phyloP scores from a whole-genome alignment of 2,329 filamentous ascomycete genomes.

The Monilinia aucupariae region DNA sequence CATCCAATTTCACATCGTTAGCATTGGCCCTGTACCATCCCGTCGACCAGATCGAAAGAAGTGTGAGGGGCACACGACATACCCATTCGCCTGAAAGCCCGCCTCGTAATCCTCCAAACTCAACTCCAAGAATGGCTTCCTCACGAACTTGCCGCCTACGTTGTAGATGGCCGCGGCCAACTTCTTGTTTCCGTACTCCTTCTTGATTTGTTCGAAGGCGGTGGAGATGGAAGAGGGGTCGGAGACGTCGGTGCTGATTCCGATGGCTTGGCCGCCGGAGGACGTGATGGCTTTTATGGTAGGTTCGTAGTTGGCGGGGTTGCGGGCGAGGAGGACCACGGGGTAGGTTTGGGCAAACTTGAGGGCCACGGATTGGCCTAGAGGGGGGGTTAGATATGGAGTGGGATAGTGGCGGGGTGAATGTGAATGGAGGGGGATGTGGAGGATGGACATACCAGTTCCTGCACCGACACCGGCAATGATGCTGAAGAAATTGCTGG shows the following conservation, averaged over 20 bases:
- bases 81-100: slow-evolving; percentile 47
- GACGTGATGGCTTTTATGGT: slow-evolving; percentile 64
- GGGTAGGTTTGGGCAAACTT: slow-evolving; percentile 62
- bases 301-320: slow-evolving; percentile 57
- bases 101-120: slow-evolving; percentile 45
- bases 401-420: not conserved
- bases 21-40: not conserved
- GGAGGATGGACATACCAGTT: slow-evolving; percentile 41
- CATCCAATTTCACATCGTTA: not conserved
- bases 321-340: slow-evolving; percentile 69
- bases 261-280: slow-evolving; percentile 63
- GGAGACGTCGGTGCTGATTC: slow-evolving; percentile 61
- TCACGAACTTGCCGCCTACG: slow-evolving; percentile 46
- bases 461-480: slow-evolving; percentile 69
- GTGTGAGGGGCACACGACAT: slow-evolving; percentile 30
- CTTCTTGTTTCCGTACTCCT: slow-evolving; percentile 44
- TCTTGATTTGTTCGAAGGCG: slow-evolving; percentile 58
- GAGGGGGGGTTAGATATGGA: not conserved
- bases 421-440: not conserved
- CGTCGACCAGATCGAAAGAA: not conserved
- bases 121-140: slow-evolving; percentile 56
- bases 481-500: slow-evolving; percentile 55
- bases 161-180: slow-evolving; percentile 68
- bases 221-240: slow-evolving; percentile 46
- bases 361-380: slow-evolving; percentile 47